These are phyloP conservation scores for Cardamine resedifolia DNA, from an alignment of 345 rosid genomes.

Conservation along the genomic window DNA sequence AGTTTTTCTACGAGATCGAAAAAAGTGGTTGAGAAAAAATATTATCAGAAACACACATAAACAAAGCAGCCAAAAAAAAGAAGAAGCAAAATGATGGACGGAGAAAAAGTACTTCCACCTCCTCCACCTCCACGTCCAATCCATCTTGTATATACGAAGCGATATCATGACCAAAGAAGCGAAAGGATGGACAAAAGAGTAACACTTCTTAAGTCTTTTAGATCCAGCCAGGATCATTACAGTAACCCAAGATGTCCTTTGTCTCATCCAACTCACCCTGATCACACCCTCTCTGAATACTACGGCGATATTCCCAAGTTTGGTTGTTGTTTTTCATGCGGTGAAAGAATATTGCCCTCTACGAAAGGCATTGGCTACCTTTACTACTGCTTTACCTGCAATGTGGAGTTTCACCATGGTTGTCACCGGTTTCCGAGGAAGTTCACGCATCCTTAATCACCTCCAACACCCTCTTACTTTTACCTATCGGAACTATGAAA, in stretches of 20 bases:
- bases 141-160: too few species aligned
- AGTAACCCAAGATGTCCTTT: neutral
- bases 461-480: constrained; percentile 5
- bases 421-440: neutral
- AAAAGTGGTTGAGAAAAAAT: too few species aligned
- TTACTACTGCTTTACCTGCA: neutral
- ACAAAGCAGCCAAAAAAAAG: neutral
- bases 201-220: too few species aligned
- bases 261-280: neutral
- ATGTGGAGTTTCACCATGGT: neutral
- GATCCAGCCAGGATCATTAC: too few species aligned
- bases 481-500: neutral
- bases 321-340: neutral
- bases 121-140: too few species aligned
- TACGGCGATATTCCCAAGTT: too few species aligned
- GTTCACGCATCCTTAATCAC: neutral
- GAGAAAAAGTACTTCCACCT: neutral
- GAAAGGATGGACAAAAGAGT: neutral
- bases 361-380: neutral
- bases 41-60: too few species aligned
- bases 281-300: neutral
- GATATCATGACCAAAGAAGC: neutral
- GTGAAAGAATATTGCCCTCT: neutral
- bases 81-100: neutral
- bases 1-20: neutral